A percentile compares a stretch with the other conserved stretches of the same genome.
Evolutionary conservation across 306 rosid genomes (phyloP).

Genomic region (Crotalaria pallida): DNA sequence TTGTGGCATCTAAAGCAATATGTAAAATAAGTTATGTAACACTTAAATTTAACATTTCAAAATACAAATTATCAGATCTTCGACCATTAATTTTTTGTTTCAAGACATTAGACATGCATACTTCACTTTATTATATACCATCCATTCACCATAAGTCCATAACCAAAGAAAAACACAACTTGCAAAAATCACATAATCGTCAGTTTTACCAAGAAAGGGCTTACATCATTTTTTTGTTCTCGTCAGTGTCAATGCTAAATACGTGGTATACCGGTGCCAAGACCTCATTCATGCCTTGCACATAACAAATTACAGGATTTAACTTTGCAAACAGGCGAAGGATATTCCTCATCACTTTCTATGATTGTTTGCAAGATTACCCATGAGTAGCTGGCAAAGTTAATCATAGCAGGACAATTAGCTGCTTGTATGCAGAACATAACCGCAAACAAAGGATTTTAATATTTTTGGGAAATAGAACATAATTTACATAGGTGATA

Average conservation of each 20-base stretch:
- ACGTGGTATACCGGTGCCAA: constrained; percentile 77
- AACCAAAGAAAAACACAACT: not conserved
- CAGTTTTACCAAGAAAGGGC: constrained; percentile 24
- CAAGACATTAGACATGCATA: not conserved
- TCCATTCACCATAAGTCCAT: not conserved
- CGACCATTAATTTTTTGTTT: not conserved
- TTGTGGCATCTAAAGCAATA: not conserved
- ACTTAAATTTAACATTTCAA: not conserved
- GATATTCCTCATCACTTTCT: constrained; percentile 84
- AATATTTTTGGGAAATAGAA: constrained; percentile 5
- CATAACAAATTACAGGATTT: constrained; percentile 76
- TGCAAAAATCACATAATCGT: not conserved
- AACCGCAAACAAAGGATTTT: constrained; percentile 9
- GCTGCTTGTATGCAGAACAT: constrained; percentile 24
- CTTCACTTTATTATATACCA: not conserved
- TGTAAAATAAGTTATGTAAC: not conserved
- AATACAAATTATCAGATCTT: not conserved
- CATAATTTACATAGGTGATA: not conserved
- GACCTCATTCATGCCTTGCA: constrained; percentile 94
- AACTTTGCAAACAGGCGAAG: constrained; percentile 71
- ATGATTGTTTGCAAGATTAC: too few species aligned
- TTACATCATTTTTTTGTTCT: constrained; percentile 65
- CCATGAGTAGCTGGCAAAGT: constrained; percentile 62
- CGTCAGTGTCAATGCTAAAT: constrained; percentile 52
- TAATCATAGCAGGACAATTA: constrained; percentile 37